These are phyloP conservation scores for Plenodomus lindquistii DNA, from an alignment of 2,329 filamentous ascomycete species.

Conservation along the genomic window DNA sequence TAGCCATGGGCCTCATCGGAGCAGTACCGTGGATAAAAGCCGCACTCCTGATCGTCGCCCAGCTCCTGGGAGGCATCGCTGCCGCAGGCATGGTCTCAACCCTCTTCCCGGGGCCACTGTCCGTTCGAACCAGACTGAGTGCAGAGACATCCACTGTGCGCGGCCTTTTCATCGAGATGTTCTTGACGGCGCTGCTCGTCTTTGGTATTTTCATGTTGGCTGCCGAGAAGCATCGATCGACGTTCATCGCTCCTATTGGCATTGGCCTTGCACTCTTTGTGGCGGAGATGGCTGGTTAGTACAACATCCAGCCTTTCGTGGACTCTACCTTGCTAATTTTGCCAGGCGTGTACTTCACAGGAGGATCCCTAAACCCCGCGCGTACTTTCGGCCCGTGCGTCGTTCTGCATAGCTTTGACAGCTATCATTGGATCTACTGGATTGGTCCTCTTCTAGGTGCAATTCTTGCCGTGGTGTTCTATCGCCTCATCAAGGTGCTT, in stretches of 20 bases:
- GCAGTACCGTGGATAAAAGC: constrained; percentile 52
- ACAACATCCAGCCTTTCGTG: neutral
- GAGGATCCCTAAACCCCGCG: constrained; percentile 54
- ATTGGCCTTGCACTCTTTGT: constrained; percentile 54
- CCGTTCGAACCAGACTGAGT: constrained; percentile 52
- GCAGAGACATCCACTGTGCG: constrained; percentile 47
- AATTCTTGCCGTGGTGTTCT: constrained; percentile 53
- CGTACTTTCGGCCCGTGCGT: constrained; percentile 55
- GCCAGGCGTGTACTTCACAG: constrained; percentile 51
- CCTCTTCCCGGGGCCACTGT: constrained; percentile 51
- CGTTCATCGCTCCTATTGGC: constrained; percentile 46
- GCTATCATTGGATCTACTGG: constrained; percentile 59
- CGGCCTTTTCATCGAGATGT: constrained; percentile 56
- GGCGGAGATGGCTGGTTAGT: constrained; percentile 49
- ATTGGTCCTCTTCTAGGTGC: constrained; percentile 52
- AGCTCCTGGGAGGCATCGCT: constrained; percentile 51
- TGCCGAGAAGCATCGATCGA: constrained; percentile 47
- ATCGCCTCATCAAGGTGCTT: constrained; percentile 53
- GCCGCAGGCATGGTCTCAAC: constrained; percentile 51
- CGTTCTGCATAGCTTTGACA: constrained; percentile 47
- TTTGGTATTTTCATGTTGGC: constrained; percentile 55
- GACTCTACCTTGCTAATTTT: constrained; percentile 9
- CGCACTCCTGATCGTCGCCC: constrained; percentile 49
- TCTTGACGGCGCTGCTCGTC: constrained; percentile 54
- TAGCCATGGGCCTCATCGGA: constrained; percentile 54